Evolutionary conservation across 176 grass and related monocot species (phyloP), one percentile per base, ranked within the genome.

Genomic region (Cenchrus fungigraminus): DNA sequence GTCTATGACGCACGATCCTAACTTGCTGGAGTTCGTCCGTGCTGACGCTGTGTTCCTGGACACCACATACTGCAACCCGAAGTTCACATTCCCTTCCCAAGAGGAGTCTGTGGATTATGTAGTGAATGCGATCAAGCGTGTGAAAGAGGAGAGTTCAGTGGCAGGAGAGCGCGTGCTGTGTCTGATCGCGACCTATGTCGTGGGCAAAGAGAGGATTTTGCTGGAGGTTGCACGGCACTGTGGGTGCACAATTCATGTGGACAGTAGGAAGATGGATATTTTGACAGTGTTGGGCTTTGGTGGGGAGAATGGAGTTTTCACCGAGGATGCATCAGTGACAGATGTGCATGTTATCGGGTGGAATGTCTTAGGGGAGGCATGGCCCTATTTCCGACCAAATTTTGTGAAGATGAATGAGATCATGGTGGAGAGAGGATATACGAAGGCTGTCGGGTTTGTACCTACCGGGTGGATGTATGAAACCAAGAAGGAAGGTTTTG

Each of bases 151-250:
- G 82, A 88, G 84, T 49, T 76, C 44, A 50, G 87, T 15, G 13
- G 43, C 80, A 69, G 83, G 77, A 31, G 91, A 95, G 79, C 71
- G 81, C 0, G 86, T 93, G 74, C 74, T 95, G 14, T 98, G 83
- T 82, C 67, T 98, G 65, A 88, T 98, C 6, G 83, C 96, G 4
- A 94, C 93, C 66, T 98, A 98, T 85, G 93, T 92, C 12, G 77
- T 94, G 51, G 96, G 96, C 60, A 98, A 98, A 76, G 96, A 95
- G 89, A 98, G 85, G 86, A 98, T 98, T 80, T 79, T 98, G 77
- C 85, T 98, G 42, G 96, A 98, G 84, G 89, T 98, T 86, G 87
- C 93, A 65, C 80, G 60, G 12, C 88, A 73, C 43, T 95, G 87
- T 63, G 86, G 89, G 29, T 98, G 87, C 68, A 32, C 43, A 65